Conservation (phyloP, 108 stramenopile genomes). For the Mediolabrus comicus region DNA sequence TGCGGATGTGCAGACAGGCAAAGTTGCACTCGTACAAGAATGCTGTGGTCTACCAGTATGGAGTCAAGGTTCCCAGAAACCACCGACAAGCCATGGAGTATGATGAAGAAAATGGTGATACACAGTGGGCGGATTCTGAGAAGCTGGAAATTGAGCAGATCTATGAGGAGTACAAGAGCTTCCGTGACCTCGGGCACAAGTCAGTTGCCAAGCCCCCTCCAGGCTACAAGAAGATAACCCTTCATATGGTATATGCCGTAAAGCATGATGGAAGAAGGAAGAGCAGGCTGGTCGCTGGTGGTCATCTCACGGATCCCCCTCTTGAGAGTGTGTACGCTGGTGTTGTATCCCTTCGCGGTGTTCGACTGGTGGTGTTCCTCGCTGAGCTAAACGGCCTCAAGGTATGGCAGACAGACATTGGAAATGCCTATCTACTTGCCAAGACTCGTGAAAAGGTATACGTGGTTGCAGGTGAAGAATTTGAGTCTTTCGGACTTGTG, state of each 20-base stretch:
- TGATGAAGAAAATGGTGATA: conserved; percentile 25
- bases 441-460: conserved; percentile 19
- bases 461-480: neutral
- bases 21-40: conserved; percentile 5
- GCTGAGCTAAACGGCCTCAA: conserved; percentile 41
- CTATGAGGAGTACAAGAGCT: neutral
- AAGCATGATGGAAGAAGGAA: conserved; percentile 32
- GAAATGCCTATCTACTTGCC: conserved; percentile 28
- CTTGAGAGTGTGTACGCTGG: conserved; percentile 28
- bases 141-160: conserved; percentile 5
- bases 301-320: conserved; percentile 19
- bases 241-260: conserved; percentile 28
- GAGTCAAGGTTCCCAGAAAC: conserved; percentile 22
- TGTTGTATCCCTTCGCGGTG: conserved; percentile 29
- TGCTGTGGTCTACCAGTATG: conserved; percentile 28
- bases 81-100: conserved; percentile 20
- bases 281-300: conserved; percentile 23
- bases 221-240: conserved; percentile 38
- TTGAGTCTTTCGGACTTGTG: neutral
- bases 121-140: conserved; percentile 18
- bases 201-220: neutral
- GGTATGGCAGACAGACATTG: conserved; percentile 22
- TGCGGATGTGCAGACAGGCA: conserved; percentile 8
- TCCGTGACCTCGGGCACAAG: neutral
- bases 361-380: conserved; percentile 27